phyloP scores from a whole-genome alignment of 805 yeast species.

The Saturnispora zaruensis region DNA sequence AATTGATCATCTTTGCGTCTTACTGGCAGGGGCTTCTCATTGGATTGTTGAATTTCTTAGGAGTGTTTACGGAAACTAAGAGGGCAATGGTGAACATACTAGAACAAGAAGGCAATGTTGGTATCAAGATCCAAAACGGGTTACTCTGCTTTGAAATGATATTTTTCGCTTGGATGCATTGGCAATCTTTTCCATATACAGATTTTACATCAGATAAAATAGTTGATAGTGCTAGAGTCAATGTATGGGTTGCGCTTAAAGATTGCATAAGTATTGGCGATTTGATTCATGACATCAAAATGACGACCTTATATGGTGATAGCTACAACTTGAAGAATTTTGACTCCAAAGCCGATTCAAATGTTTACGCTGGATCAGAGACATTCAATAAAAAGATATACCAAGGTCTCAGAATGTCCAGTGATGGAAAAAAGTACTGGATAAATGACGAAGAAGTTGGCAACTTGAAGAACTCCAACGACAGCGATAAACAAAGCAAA shows the following conservation, averaged over 20 bases:
- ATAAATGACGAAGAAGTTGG: conserved; percentile 25
- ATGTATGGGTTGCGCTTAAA: conserved; percentile 52
- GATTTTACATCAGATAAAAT: conserved; percentile 56
- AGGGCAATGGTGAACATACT: conserved; percentile 24
- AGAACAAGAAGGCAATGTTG: conserved; percentile 19
- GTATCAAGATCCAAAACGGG: conserved; percentile 64
- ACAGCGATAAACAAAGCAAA: background rate
- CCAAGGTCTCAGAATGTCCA: conserved; percentile 74
- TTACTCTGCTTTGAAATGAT: conserved; percentile 76
- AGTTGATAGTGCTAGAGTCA: conserved; percentile 64
- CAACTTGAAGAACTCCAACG: background rate
- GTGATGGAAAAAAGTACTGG: conserved; percentile 86
- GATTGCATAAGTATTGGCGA: conserved; percentile 79
- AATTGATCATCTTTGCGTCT: conserved; percentile 91
- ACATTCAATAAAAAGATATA: conserved; percentile 56
- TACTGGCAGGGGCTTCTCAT: conserved; percentile 87
- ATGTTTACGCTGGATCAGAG: conserved; percentile 27
- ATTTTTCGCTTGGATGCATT: conserved; percentile 82
- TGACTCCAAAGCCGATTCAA: conserved; percentile 53
- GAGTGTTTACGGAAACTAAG: conserved; percentile 30
- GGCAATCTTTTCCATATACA: conserved; percentile 70
- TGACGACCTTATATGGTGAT: conserved; percentile 58
- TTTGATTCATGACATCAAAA: conserved; percentile 65
- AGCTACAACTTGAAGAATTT: conserved; percentile 74
- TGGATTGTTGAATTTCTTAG: conserved; percentile 42